Evolutionary conservation across 2,329 filamentous ascomycete species (phyloP).

Genomic region (Pseudocercospora fuligena): DNA sequence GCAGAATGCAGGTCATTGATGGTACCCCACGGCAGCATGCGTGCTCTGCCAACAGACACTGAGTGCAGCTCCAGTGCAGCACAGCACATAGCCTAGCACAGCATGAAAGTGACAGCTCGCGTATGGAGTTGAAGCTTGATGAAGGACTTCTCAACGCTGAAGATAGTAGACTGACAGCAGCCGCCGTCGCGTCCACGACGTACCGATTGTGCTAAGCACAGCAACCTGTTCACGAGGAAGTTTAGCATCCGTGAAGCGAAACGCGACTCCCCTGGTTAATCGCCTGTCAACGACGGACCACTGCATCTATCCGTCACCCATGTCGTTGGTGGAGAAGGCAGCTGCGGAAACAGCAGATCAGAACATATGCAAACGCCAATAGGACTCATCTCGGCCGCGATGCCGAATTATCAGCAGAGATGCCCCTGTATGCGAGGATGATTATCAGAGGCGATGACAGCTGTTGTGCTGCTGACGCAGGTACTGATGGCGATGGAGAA

Average conservation of each 20-base stretch:
- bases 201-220: neutral
- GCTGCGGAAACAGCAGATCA: constrained; percentile 14
- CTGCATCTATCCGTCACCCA: constrained; percentile 24
- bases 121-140: constrained; percentile 1
- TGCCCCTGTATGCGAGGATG: neutral
- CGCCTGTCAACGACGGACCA: constrained; percentile 26
- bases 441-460: neutral
- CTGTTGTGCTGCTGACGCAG: neutral
- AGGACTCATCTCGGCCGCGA: constrained; percentile 2
- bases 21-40: constrained; percentile 32
- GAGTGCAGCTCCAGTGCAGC: constrained; percentile 15
- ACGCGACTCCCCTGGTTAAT: constrained; percentile 25
- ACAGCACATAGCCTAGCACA: constrained; percentile 25
- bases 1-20: constrained; percentile 23
- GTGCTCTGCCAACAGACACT: constrained; percentile 22
- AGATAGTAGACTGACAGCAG: neutral
- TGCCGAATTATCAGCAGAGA: constrained; percentile 5
- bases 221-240: neutral
- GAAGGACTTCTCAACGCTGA: neutral
- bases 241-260: constrained; percentile 19
- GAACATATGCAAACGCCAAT: constrained; percentile 20
- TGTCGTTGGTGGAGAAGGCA: constrained; percentile 12
- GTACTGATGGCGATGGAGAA: neutral
- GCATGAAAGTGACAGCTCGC: constrained; percentile 29
- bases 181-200: neutral